Base-by-base conservation (phyloP, 192 early-diverging fungal genomes). In the Pilaira anomala region DNA sequence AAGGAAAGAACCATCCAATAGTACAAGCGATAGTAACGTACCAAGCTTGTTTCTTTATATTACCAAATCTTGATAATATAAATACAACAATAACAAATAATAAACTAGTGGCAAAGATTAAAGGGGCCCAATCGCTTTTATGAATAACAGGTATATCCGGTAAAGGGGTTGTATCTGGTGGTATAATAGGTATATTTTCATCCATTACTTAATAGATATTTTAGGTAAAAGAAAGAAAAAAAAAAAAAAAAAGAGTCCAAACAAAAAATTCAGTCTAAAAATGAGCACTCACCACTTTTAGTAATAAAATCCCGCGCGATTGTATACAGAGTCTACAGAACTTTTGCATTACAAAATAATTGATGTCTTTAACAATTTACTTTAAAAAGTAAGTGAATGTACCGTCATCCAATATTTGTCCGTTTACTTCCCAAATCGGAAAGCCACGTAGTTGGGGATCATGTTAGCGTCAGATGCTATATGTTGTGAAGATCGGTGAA, bases 1-100 rank as follows among this genome's bases (percentile, higher is more conserved):
- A 93, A 8, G 96, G 92, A 61, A 95, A 86, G 67, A 89, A 91
- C 90, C 91, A 96, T 44, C 91, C 88, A 50, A 93, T 65, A 66
- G 86, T 84, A 3, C 85, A 76, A 14, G 86, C 82, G 16, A 85
- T 66, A 41, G 87, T 85, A 26, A 92, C 86, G 71, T 96, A 96
- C 94, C 94, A 98, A 45, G 88, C 78, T 44, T 86, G 88, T 55
- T 76, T 79, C 33, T 71, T 72, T 52, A 83, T 71, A 78, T 95
- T 81, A 41, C 92, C 89, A 81, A 89, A 97, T 69, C 88, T 86
- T 62, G 85, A 79, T 26, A 97, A 72, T 48, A 90, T 71, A 24
- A 59, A 74, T 19, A 69, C 68, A 9, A 90, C 87, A 41, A 85
- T 48, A 8, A 81, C 55, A 28, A 85, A 75, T 30, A 91, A 77